phyloP scores from a whole-genome alignment of 257 asterid genomes.

The Ballota nigra region DNA sequence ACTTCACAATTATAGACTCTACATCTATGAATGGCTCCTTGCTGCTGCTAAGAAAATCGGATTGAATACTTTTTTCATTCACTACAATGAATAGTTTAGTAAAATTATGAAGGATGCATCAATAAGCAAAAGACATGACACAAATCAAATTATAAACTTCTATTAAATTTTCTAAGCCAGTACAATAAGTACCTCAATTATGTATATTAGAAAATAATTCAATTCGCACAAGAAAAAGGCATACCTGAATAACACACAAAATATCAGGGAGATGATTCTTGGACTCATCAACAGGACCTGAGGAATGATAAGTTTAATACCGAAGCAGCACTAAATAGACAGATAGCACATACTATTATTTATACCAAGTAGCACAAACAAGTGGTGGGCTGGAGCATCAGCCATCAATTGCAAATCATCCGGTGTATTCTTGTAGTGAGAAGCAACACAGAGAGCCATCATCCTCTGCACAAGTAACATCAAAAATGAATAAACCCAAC shows the following conservation, averaged over 20 bases:
- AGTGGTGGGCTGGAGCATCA: slow-evolving; percentile 99
- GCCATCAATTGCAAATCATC: slow-evolving; percentile 95
- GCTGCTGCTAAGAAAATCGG: neutral
- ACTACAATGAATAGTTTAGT: neutral
- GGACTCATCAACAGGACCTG: slow-evolving; percentile 95
- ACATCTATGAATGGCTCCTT: neutral
- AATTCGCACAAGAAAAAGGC: neutral
- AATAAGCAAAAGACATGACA: neutral
- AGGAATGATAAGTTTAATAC: slow-evolving; percentile 19
- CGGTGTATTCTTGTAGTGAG: slow-evolving; percentile 96
- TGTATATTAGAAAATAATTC: neutral
- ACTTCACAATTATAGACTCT: neutral
- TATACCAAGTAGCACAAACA: slow-evolving; percentile 94
- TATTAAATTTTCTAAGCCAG: neutral
- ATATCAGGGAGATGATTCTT: slow-evolving; percentile 88
- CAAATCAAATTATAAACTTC: neutral
- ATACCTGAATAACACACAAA: slow-evolving; percentile 89
- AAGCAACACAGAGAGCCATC: slow-evolving; percentile 98
- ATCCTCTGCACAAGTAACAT: slow-evolving; percentile 61
- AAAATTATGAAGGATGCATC: neutral
- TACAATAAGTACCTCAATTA: neutral
- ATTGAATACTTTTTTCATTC: neutral
- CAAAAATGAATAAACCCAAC: slow-evolving; percentile 5
- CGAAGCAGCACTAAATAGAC: neutral
- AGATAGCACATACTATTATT: slow-evolving; percentile 7